Base-by-base conservation (phyloP, 768 basidiomycete genomes). In the Punctularia strigosozonata region DNA sequence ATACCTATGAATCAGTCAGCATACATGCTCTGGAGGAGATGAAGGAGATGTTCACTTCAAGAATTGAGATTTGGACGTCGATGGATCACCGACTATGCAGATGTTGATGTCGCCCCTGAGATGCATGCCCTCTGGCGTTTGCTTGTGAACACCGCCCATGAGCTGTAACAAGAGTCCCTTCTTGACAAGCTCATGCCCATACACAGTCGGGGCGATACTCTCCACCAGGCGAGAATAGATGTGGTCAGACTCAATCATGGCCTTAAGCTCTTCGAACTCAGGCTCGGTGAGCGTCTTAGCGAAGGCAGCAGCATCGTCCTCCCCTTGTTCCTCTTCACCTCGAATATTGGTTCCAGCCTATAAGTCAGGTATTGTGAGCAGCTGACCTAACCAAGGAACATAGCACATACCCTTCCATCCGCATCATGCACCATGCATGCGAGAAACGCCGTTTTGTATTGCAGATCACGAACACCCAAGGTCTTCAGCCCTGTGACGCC, bases 31-130 rank as follows among this genome's bases (percentile, higher is more conserved):
- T 5, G 17, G 23, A 20, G 15, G 12, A 39, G 21, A 7, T 8
- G 21, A 38, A 26, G 36, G 15, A 22, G 31, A 23, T 14, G 26
- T 6, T 46, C 51, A 98, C 91, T 99, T 98, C 40, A 98, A 67
- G 63, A 99, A 98, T 56, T 98, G 95, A 0, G 92, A 97, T 59
- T 98, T 98, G n/a, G 83, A 88, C 0, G 92, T 97, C 13, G 83
- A 87, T 0, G 95, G 95, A 53, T 98, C 95, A 25, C 95, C 95
- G 39, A 99, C 81, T 38, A 98, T 90, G 54, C 94, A 98, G 38
- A 99, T 92, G 49, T 98, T 98, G 56, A 99, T 83, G 53, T 99
- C 95, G 1, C 95, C 95, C 54, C 95, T 80, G n/a, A 98, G 71
- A 57, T 98, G 78, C 77, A 98, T 98, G 25, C 95, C 95, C 58